These are phyloP conservation scores for Ploettnerulaceae sp. DNA, from an alignment of 2,329 filamentous ascomycete genomes.

Conservation along the genomic window DNA sequence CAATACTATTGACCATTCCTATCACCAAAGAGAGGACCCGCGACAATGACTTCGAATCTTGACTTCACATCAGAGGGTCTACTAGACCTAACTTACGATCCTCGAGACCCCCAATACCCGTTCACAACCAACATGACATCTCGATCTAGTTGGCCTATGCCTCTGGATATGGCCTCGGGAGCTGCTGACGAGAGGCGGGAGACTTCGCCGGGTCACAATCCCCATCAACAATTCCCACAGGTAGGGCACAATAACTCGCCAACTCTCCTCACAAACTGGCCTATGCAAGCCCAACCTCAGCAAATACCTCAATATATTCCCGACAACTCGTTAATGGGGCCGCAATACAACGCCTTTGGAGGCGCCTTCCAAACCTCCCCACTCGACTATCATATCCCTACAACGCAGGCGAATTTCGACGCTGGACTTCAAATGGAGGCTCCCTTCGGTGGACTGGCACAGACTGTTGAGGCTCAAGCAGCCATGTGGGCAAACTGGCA, in stretches of 20 bases:
- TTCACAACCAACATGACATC: slow-evolving; percentile 40
- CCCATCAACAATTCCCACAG: slow-evolving; percentile 35
- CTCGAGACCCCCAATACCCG: slow-evolving; percentile 50
- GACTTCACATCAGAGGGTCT: slow-evolving; percentile 60
- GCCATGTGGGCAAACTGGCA: slow-evolving; percentile 71
- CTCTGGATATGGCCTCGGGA: slow-evolving; percentile 33
- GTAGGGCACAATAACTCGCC: slow-evolving; percentile 45
- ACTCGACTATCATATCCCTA: slow-evolving; percentile 41
- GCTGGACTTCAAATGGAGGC: slow-evolving; percentile 56
- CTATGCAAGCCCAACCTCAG: slow-evolving; percentile 40
- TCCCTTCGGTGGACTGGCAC: slow-evolving; percentile 54
- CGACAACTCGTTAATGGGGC: slow-evolving; percentile 33
- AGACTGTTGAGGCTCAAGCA: slow-evolving; percentile 53
- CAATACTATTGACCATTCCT: slow-evolving; percentile 43
- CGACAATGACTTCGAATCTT: slow-evolving; percentile 49
- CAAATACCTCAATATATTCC: slow-evolving; percentile 34
- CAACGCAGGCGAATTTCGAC: slow-evolving; percentile 57
- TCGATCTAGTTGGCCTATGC: slow-evolving; percentile 34
- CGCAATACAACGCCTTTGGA: slow-evolving; percentile 31
- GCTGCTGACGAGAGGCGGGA: slow-evolving; percentile 31
- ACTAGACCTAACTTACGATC: slow-evolving; percentile 57
- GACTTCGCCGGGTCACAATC: slow-evolving; percentile 39
- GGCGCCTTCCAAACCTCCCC: slow-evolving; percentile 32
- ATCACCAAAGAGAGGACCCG: slow-evolving; percentile 27
- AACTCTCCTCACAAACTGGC: slow-evolving; percentile 54